These are phyloP conservation scores for Knufia fluminis DNA, from an alignment of 2,329 filamentous ascomycete genomes.

Conservation along the genomic window DNA sequence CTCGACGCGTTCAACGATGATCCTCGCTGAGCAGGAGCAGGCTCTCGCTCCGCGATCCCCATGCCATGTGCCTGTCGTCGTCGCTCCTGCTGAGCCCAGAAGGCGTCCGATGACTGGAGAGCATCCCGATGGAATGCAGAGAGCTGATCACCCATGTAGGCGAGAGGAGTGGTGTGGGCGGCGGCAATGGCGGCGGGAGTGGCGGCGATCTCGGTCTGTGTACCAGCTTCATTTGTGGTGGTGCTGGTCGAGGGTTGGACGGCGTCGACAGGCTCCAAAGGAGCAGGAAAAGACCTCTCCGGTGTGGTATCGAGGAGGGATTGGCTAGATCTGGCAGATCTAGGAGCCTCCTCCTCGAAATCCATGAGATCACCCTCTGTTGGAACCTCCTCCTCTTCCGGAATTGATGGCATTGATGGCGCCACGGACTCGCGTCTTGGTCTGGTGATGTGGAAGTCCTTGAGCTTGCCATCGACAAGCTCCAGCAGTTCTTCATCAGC, in stretches of 20 bases:
- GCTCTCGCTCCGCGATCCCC: not conserved
- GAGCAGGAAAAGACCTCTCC: too few species aligned
- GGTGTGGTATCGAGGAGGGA: not conserved
- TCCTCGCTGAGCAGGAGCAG: not conserved
- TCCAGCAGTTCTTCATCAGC: too few species aligned
- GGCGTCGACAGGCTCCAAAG: not conserved
- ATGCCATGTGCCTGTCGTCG: not conserved
- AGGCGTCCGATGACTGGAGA: not conserved
- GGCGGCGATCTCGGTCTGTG: not conserved
- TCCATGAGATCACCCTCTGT: too few species aligned
- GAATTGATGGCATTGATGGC: too few species aligned
- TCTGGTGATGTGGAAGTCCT: too few species aligned
- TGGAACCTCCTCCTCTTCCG: too few species aligned
- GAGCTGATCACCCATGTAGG: not conserved
- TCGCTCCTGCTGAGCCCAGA: not conserved
- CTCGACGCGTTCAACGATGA: not conserved
- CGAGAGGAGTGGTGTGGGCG: not conserved
- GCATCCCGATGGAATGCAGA: not conserved
- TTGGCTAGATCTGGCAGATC: not conserved
- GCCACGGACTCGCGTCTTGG: too few species aligned
- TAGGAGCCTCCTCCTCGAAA: too few species aligned
- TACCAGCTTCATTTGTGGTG: not conserved
- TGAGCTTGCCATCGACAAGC: too few species aligned
- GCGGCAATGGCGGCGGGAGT: not conserved
- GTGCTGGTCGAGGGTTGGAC: not conserved